Base-by-base conservation (phyloP, 148 eudicot genomes). In the Chenopodium berlandieri region DNA sequence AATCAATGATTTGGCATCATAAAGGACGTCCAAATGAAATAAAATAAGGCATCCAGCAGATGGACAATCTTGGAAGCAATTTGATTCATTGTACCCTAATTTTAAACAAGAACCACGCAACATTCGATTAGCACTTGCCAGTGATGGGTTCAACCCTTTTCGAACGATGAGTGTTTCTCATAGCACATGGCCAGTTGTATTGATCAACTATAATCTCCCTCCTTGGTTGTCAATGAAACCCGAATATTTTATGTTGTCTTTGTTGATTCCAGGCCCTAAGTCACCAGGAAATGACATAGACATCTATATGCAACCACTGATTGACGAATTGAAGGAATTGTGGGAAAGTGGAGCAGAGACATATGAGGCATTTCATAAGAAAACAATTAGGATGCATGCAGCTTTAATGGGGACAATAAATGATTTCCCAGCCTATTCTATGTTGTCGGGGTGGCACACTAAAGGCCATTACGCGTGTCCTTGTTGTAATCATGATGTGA, bases 51-150 rank as follows among this genome's bases (percentile, higher is more conserved):
- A 67, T 67, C 71, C 20, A 6, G 27, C 71, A 23, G 37, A 67
- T 67, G 71, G 2, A 23, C 32, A 67, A 23, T 25, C 71, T 67
- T 67, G 71, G 71, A 67, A 67, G 71, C 1, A 67, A n/a, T 67
- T 67, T 67, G 71, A 67, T n/a, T 5, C 8, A 25, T 9, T 4
- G 7, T 71, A 12, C 34, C 44, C 46, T 0, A 0, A 32, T 34
- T 71, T 71, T 4, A 46, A 44, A 71, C 16, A 71, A 31, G 74
- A 71, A 2, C 20, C 74, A 2, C 46, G 47, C 7, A 71, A 71
- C 6, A 25, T 71, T 71, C 47, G 74, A 37, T 71, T 71, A 37
- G 74, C 47, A 10, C 74, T 71, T 71, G 74, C 44, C 44, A 37
- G 44, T 37, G 44, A 37, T 37, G 44, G 44, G 44, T 37, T 37